Evolutionary conservation across 169 alveolate species (phyloP).

Genomic region (Neospora caninum): DNA sequence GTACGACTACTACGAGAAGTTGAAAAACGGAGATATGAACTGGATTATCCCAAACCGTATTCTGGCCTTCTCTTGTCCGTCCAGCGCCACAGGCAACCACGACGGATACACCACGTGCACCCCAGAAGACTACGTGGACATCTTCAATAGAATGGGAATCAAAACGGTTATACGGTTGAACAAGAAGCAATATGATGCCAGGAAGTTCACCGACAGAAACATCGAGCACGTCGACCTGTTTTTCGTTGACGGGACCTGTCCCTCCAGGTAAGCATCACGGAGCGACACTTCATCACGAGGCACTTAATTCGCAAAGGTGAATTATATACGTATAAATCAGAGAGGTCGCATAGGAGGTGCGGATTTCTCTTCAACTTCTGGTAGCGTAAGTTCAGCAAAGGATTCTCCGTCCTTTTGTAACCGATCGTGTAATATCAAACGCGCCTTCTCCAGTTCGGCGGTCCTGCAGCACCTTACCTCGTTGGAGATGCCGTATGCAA

Average conservation of each 20-base stretch:
- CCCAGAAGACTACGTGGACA: constrained; percentile 92
- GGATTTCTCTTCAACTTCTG: too few relatives aligned
- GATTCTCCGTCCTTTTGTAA: too few relatives aligned
- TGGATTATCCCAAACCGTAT: constrained; percentile 94
- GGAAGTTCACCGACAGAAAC: constrained; percentile 81
- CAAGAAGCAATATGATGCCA: constrained; percentile 87
- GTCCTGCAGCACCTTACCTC: too few relatives aligned
- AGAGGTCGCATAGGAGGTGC: too few relatives aligned
- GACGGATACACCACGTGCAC: constrained; percentile 76
- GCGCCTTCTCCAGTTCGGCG: too few relatives aligned
- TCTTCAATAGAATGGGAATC: constrained; percentile 87
- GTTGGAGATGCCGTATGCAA: too few relatives aligned
- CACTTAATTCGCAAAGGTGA: not conserved
- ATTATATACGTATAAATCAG: too few relatives aligned
- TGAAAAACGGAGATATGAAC: constrained; percentile 90
- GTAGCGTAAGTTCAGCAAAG: too few relatives aligned
- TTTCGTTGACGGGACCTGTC: constrained; percentile 93
- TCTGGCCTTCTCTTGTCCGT: constrained; percentile 93
- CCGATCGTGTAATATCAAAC: too few relatives aligned
- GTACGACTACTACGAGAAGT: constrained; percentile 90
- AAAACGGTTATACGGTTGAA: constrained; percentile 90
- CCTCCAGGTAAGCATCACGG: constrained; percentile 75
- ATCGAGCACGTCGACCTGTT: constrained; percentile 86
- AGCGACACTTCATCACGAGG: not conserved
- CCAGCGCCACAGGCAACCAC: constrained; percentile 75